These are phyloP conservation scores for Candida lessepsii DNA, from an alignment of 805 yeast species.

Conservation along the genomic window DNA sequence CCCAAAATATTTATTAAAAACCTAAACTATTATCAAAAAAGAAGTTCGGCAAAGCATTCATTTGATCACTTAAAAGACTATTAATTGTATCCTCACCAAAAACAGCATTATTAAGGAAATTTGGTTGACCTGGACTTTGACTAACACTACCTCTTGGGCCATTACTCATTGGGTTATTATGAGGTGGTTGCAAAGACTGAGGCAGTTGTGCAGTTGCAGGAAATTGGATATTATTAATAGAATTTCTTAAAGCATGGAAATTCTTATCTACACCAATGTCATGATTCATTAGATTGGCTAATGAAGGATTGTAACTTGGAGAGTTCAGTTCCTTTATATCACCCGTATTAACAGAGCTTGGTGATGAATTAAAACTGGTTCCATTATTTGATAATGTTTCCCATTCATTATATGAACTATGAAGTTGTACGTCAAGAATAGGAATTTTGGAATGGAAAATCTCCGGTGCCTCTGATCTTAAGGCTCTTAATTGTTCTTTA, in stretches of 20 bases:
- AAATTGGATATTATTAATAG: neutral
- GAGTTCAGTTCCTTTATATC: slow-evolving; percentile 7
- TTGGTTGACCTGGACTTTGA: neutral
- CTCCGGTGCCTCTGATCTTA: slow-evolving; percentile 13
- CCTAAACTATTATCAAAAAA: slow-evolving; percentile 38
- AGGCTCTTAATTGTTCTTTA: slow-evolving; percentile 7
- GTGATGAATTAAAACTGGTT: neutral
- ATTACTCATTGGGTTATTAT: neutral
- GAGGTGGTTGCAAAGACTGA: neutral
- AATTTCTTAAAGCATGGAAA: neutral
- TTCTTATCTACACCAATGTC: slow-evolving; percentile 1
- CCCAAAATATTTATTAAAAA: slow-evolving; percentile 9
- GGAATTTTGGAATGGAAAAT: slow-evolving; percentile 5
- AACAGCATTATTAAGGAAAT: slow-evolving; percentile 15
- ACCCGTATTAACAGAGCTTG: neutral
- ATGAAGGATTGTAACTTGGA: slow-evolving; percentile 24
- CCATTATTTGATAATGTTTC: slow-evolving; percentile 6
- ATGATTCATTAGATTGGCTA: slow-evolving; percentile 22
- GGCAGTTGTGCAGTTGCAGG: neutral
- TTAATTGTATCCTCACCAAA: slow-evolving; percentile 24
- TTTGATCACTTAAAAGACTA: slow-evolving; percentile 23
- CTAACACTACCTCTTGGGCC: neutral
- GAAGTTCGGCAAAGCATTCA: slow-evolving; percentile 35
- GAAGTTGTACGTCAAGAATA: neutral
- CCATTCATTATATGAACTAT: slow-evolving; percentile 9